These are phyloP conservation scores for Trichosporon sp. DNA, from an alignment of 1,284 basidiomycete species.

Conservation along the genomic window DNA sequence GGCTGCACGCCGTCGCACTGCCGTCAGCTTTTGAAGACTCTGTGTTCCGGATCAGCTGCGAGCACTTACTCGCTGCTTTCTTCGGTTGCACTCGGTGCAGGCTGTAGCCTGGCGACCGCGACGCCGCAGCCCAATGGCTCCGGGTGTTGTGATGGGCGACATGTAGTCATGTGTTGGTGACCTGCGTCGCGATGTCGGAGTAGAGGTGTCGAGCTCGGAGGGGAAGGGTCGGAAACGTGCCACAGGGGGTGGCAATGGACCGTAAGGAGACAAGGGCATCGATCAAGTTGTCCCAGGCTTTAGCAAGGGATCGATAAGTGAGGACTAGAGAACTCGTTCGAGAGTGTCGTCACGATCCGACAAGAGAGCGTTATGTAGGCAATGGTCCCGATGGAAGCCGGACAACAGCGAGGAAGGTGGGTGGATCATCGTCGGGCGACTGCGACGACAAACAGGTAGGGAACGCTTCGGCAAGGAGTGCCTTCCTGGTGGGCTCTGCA, in stretches of 20 bases:
- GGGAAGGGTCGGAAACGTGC: background rate
- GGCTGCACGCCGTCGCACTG: conserved; percentile 28
- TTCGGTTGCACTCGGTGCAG: conserved; percentile 26
- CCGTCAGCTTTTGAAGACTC: background rate
- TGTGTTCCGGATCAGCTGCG: background rate
- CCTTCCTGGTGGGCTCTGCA: conserved; percentile 12
- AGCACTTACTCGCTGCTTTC: conserved; percentile 23
- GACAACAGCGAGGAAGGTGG: background rate
- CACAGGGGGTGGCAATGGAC: background rate
- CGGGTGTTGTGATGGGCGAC: conserved; percentile 2
- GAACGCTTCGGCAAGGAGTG: background rate
- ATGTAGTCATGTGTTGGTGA: conserved; percentile 2
- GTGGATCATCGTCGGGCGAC: background rate
- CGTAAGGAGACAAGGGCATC: background rate
- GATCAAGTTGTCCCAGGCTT: background rate
- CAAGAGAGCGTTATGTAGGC: background rate
- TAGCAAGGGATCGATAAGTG: background rate
- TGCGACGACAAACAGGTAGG: background rate
- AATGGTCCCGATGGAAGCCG: background rate
- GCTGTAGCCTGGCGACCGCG: conserved; percentile 26
- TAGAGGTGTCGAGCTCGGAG: background rate
- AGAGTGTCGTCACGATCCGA: background rate
- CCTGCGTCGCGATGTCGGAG: background rate
- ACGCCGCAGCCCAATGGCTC: conserved; percentile 3
- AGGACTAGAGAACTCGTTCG: background rate